These are phyloP conservation scores for Erythrophleum ivorense DNA, from an alignment of 331 rosid species.

Conservation along the genomic window DNA sequence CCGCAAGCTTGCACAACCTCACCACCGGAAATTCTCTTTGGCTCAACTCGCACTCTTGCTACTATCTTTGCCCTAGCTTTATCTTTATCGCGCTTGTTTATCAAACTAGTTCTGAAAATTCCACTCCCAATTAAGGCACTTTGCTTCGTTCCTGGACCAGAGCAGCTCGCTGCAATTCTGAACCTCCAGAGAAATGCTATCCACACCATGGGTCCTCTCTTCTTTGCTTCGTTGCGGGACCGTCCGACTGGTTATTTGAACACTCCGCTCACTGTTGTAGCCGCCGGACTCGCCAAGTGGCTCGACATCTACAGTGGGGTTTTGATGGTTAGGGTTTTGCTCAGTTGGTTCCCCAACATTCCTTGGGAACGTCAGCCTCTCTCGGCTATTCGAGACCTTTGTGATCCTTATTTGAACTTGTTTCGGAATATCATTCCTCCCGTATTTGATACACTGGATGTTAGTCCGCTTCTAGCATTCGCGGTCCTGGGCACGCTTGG, in stretches of 20 bases:
- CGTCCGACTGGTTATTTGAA: slow-evolving; percentile 60
- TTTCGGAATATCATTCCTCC: slow-evolving; percentile 57
- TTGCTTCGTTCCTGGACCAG: neutral
- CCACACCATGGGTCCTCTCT: slow-evolving; percentile 47
- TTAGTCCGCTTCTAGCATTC: slow-evolving; percentile 56
- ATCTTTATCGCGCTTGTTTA: slow-evolving; percentile 16
- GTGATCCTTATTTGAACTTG: slow-evolving; percentile 54
- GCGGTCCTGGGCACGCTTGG: slow-evolving; percentile 52
- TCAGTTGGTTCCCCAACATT: slow-evolving; percentile 97
- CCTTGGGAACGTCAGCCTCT: slow-evolving; percentile 80
- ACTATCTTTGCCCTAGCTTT: slow-evolving; percentile 45
- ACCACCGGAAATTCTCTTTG: slow-evolving; percentile 11
- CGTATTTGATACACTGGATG: slow-evolving; percentile 50
- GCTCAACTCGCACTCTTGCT: slow-evolving; percentile 48
- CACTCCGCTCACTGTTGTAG: slow-evolving; percentile 96
- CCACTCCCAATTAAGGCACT: neutral
- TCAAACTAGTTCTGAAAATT: neutral
- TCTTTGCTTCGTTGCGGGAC: slow-evolving; percentile 62
- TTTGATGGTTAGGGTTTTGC: slow-evolving; percentile 92
- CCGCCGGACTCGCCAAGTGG: slow-evolving; percentile 93
- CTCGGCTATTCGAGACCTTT: slow-evolving; percentile 52
- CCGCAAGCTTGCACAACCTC: neutral
- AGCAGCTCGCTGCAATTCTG: slow-evolving; percentile 4
- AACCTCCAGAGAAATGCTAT: neutral
- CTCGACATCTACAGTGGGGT: slow-evolving; percentile 94